Evolutionary conservation across 129 eudicot genomes (phyloP).

Genomic region (Lactuca sativa): DNA sequence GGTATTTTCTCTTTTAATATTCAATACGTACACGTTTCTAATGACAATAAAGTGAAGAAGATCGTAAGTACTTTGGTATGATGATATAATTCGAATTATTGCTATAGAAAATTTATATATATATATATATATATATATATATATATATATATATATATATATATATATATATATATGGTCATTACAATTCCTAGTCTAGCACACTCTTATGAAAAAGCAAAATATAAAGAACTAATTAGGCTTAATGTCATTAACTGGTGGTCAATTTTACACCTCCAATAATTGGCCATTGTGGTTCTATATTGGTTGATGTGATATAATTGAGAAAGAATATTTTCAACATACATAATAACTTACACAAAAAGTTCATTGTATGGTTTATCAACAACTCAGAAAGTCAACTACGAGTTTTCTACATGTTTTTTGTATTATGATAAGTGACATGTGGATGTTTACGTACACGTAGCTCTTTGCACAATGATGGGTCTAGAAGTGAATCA

Average conservation of each 20-base stretch:
- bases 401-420: slow-evolving; percentile 1
- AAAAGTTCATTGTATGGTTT: background rate
- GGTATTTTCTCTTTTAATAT: slow-evolving; percentile 4
- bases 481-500: background rate
- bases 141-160: background rate
- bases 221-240: slow-evolving; percentile 2
- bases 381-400: slow-evolving; percentile 13
- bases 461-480: background rate
- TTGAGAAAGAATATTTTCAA: background rate
- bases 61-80: background rate
- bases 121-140: no score
- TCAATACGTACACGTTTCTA: slow-evolving; percentile 31
- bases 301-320: slow-evolving; percentile 10
- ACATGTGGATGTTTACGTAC: slow-evolving; percentile 8
- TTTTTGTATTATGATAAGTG: slow-evolving; percentile 20
- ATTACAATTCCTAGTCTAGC: background rate
- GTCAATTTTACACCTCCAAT: slow-evolving; percentile 4
- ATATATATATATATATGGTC: no score
- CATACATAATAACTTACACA: background rate
- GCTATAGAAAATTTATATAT: no score
- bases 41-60: background rate
- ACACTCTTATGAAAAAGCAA: background rate
- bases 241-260: slow-evolving; percentile 3
- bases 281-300: background rate
- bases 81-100: no score